Percentiles rank a stretch among this genome's conserved stretches.
phyloP scores from a whole-genome alignment of 257 asterid species.

The Solanum etuberosum region DNA sequence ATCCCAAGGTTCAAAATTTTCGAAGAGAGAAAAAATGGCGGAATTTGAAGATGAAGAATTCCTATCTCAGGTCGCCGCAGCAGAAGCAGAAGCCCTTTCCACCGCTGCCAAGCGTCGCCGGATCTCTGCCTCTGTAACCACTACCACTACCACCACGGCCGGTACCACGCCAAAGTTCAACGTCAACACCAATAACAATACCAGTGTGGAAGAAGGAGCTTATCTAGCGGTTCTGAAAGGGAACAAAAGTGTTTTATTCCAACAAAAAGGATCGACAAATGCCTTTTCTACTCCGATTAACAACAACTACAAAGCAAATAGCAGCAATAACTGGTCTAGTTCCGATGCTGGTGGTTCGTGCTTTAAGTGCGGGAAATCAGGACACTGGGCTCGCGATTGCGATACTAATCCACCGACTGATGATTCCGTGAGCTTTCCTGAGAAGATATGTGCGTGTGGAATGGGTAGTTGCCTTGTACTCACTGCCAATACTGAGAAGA shows the following conservation, averaged over 20 bases:
- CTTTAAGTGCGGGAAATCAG: constrained; percentile 5
- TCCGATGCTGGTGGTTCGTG: background rate
- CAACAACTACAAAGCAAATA: background rate
- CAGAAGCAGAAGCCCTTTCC: constrained; percentile 9
- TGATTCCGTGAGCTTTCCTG: background rate
- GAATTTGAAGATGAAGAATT: constrained; percentile 7
- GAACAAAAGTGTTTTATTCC: background rate
- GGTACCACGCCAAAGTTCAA: background rate
- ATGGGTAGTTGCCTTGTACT: background rate
- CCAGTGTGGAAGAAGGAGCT: constrained; percentile 1
- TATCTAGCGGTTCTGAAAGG: constrained; percentile 12
- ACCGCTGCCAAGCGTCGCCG: constrained; percentile 5
- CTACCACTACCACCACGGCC: background rate
- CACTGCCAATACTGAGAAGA: constrained; percentile 12
- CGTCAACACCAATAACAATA: background rate
- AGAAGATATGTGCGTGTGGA: constrained; percentile 11
- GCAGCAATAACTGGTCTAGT: background rate
- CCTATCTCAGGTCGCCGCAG: constrained; percentile 8
- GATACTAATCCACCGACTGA: background rate
- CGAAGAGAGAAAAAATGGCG: constrained; percentile 1
- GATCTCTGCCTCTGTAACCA: background rate
- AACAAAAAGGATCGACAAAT: background rate
- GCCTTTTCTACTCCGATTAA: background rate
- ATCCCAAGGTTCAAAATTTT: background rate
- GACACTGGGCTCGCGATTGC: constrained; percentile 13